Evolutionary conservation across 2,329 filamentous ascomycete genomes (phyloP), one percentile per base, ranked within the genome.

Genomic region (Magnaporthiopsis poae): DNA sequence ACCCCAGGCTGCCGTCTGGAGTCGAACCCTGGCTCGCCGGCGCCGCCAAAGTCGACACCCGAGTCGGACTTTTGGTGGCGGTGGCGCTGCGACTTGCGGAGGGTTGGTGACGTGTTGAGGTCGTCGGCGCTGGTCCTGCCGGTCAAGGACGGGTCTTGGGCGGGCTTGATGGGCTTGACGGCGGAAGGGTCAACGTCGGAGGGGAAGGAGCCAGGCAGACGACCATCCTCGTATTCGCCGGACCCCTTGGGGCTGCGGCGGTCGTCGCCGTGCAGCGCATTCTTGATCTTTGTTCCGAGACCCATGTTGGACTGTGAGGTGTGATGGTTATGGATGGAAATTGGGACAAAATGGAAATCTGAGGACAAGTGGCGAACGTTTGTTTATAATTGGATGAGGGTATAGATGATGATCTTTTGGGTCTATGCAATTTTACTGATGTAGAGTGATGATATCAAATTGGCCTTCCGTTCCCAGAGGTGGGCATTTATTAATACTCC

Each of bases 201-300:
- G 5, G 63, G 63, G 46, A 60, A 64, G 3, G 63, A 64, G 9
- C 63, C 63, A 4, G 63, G 63, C 18, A 64, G 25, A 8, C 46
- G 63, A 5, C 63, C 46, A 31, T 46, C 63, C 21, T 64, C 63
- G 8, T 64, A 64, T 7, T 46, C 33, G 18, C 27, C 63, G 21
- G 29, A 33, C 11, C 46, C 39, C 25, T 39, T 52, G 35, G 12
- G 35, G 12, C 35, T 56, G 39, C 46, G 62, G n/a, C n/a, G 31
- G 46, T n/a, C 46, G 46, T 64, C 63, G 27, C 63, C 63, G 81
- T 64, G 63, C 39, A 64, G 46, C n/a, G 46, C 63, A 27, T 18
- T 59, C 46, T 64, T 64, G 46, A 64, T 64, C 63, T 64, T 64
- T 46, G 63, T 60, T 35, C 63, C 63, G 63, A 64, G 27, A 64